phyloP scores from a whole-genome alignment of 805 yeast species.

The Zygosaccharomyces kombuchaensis region DNA sequence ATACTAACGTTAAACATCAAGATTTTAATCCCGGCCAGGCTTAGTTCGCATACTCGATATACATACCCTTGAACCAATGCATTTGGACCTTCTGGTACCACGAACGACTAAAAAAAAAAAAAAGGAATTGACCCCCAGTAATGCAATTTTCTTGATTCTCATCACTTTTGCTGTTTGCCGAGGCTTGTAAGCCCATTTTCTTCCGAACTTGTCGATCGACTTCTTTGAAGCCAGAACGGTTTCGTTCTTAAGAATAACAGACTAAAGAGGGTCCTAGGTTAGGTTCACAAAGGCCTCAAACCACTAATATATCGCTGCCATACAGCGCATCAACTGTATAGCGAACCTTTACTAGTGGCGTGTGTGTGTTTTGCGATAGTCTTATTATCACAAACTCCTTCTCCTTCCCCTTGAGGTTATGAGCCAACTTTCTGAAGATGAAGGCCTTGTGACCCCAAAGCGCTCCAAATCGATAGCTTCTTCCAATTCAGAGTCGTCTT shows the following conservation, averaged over 20 bases:
- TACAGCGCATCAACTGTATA: not conserved
- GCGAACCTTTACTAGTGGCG: not conserved
- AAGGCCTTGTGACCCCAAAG: conserved; percentile 5
- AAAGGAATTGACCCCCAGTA: too few species aligned
- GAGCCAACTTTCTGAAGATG: conserved; percentile 6
- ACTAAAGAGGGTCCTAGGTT: not conserved
- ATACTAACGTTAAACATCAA: not conserved
- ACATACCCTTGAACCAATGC: too few species aligned
- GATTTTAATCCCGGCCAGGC: too few species aligned
- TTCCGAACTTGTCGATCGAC: not conserved
- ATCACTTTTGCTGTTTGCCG: not conserved
- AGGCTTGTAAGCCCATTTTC: not conserved
- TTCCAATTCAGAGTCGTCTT: conserved; percentile 19
- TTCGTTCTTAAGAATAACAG: not conserved
- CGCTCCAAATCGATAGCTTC: conserved; percentile 12
- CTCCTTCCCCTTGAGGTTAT: not conserved
- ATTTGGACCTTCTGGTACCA: too few species aligned
- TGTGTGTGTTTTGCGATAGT: not conserved
- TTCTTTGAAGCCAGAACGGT: not conserved
- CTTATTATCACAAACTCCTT: not conserved
- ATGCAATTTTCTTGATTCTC: not conserved
- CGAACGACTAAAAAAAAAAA: too few species aligned
- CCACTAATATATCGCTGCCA: not conserved
- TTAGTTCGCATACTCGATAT: too few species aligned
- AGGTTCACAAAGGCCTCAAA: not conserved